These are phyloP conservation scores for Tuber microsphaerosporum DNA, from an alignment of 495 filamentous ascomycete species.

Conservation along the genomic window DNA sequence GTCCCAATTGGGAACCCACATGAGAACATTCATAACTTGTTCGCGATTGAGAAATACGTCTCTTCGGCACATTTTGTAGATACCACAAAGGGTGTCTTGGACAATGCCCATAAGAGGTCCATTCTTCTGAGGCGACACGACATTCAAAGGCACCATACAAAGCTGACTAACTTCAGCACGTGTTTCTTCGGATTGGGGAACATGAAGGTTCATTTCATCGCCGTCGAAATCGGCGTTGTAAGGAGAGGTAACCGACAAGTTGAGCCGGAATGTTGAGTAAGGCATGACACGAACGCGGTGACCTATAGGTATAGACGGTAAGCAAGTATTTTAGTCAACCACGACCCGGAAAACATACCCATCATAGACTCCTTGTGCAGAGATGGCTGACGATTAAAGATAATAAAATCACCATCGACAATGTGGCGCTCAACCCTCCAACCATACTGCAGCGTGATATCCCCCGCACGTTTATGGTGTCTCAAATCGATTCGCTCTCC, in stretches of 20 bases:
- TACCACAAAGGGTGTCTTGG: conserved; percentile 90
- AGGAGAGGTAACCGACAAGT: conserved; percentile 92
- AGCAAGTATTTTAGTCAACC: conserved; percentile 1
- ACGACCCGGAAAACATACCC: conserved; percentile 48
- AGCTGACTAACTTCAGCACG: conserved; percentile 86
- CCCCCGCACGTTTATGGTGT: conserved; percentile 75
- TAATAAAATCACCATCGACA: conserved; percentile 90
- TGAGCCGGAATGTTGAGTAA: conserved; percentile 94
- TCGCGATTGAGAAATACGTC: conserved; percentile 86
- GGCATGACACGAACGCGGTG: conserved; percentile 97
- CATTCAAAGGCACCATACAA: conserved; percentile 92
- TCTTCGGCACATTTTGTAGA: conserved; percentile 90
- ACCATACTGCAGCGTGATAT: conserved; percentile 80
- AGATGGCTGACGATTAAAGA: conserved; percentile 98
- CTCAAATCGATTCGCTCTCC: conserved; percentile 90
- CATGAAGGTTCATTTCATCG: conserved; percentile 99
- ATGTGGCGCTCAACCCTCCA: conserved; percentile 98
- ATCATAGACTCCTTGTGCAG: conserved; percentile 99
- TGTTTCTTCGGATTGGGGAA: conserved; percentile 93
- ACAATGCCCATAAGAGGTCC: conserved; percentile 98
- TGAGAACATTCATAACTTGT: conserved; percentile 86
- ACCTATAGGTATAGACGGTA: conserved; percentile 20
- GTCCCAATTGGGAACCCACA: conserved; percentile 98
- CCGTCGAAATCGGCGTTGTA: conserved; percentile 99
- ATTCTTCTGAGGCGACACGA: conserved; percentile 96